Conservation (phyloP, 768 basidiomycete genomes). For the Lyophyllum decastes region DNA sequence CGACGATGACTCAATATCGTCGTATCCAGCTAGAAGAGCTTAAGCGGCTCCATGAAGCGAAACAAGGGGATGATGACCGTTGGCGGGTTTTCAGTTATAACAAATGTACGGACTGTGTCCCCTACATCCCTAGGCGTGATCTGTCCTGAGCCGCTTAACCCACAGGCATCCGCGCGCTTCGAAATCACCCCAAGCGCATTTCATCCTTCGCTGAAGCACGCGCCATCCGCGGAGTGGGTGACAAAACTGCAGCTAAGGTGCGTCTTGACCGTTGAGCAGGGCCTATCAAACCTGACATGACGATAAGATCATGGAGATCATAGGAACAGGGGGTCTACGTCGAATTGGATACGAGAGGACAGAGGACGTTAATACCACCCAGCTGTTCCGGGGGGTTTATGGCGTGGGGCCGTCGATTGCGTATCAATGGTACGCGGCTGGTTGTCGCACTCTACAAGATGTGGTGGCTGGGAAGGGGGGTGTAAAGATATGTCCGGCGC, state of each 20-base stretch:
- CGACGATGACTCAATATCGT: not conserved
- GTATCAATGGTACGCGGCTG: slow-evolving; percentile 70
- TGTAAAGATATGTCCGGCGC: slow-evolving; percentile 57
- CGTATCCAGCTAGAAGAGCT: slow-evolving; percentile 62
- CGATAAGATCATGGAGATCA: slow-evolving; percentile 76
- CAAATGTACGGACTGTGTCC: slow-evolving; percentile 50
- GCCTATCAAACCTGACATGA: not conserved
- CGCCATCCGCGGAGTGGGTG: slow-evolving; percentile 61
- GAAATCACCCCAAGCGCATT: slow-evolving; percentile 59
- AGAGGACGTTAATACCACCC: slow-evolving; percentile 56
- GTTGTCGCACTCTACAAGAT: slow-evolving; percentile 81
- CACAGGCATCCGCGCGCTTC: slow-evolving; percentile 61
- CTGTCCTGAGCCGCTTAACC: not conserved
- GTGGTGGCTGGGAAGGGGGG: slow-evolving; percentile 59
- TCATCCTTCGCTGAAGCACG: slow-evolving; percentile 58
- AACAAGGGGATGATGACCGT: slow-evolving; percentile 57
- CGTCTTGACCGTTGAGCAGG: not conserved
- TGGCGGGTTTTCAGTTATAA: slow-evolving; percentile 69
- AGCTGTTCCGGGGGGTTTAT: slow-evolving; percentile 78
- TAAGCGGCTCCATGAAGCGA: slow-evolving; percentile 62
- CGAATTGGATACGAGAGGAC: slow-evolving; percentile 70
- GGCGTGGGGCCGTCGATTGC: slow-evolving; percentile 78
- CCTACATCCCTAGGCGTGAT: not conserved
- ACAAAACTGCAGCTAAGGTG: slow-evolving; percentile 77
- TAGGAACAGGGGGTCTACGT: slow-evolving; percentile 69